phyloP scores from a whole-genome alignment of 768 basidiomycete species.

The Lyophyllum decastes region DNA sequence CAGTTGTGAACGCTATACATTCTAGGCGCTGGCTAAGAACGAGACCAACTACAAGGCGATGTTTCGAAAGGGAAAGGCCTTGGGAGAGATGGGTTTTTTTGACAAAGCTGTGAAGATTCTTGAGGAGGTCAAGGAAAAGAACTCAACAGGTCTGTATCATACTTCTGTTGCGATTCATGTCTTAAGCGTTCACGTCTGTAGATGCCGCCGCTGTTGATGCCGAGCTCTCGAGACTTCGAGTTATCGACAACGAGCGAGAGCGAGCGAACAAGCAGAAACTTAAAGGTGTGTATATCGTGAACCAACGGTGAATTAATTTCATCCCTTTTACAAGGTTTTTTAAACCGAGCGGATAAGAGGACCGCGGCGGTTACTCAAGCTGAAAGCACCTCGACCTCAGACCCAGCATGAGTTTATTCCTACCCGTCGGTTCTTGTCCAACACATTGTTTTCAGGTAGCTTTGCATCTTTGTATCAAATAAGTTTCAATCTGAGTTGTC shows the following conservation, averaged over 20 bases:
- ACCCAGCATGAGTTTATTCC: conserved; percentile 1
- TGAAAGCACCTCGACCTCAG: neutral
- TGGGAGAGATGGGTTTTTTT: conserved; percentile 74
- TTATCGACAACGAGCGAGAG: conserved; percentile 68
- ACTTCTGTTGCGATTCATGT: neutral
- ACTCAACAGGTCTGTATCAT: conserved; percentile 50
- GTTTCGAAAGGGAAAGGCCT: conserved; percentile 80
- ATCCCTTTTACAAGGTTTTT: conserved; percentile 42
- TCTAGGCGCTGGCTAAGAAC: conserved; percentile 74
- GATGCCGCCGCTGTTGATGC: conserved; percentile 61
- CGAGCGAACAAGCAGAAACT: conserved; percentile 67
- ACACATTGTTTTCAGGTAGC: conserved; percentile 7
- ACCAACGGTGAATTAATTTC: neutral
- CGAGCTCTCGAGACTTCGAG: conserved; percentile 63
- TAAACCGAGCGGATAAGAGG: conserved; percentile 34
- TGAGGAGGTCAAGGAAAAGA: conserved; percentile 64
- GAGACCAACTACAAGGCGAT: conserved; percentile 75
- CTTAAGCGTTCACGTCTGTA: conserved; percentile 23
- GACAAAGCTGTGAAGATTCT: conserved; percentile 72
- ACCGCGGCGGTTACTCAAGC: conserved; percentile 1
- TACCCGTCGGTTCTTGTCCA: neutral
- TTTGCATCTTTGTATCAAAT: conserved; percentile 7
- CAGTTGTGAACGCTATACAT: neutral
- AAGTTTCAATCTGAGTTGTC: neutral
- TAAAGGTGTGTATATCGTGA: conserved; percentile 50